phyloP scores from a whole-genome alignment of 208 protist genomes.

The Trypanosoma melophagium region DNA sequence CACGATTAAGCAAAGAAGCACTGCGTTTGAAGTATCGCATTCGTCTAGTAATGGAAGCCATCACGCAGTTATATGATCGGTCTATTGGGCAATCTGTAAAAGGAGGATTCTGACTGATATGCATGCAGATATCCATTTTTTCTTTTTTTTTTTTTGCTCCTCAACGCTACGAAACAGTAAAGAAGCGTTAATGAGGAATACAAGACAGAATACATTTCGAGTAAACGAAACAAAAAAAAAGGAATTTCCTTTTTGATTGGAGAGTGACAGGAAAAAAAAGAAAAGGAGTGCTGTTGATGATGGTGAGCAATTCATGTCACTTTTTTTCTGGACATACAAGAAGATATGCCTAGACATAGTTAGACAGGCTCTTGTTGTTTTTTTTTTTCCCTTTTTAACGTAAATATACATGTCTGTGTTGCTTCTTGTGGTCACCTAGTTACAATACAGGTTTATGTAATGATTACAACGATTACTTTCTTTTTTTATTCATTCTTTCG shows the following conservation, averaged over 20 bases:
- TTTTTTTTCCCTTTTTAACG: no score
- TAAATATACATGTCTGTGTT: no score
- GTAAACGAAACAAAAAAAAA: constrained; percentile 23
- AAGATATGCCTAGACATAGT: constrained; percentile 19
- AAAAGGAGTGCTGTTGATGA: neutral
- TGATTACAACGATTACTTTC: no score
- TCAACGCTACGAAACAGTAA: no score
- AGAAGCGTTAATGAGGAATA: no score
- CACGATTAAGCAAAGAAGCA: constrained; percentile 44
- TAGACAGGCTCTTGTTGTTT: no score
- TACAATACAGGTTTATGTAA: no score
- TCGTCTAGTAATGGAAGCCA: constrained; percentile 71
- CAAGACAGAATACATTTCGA: no score
- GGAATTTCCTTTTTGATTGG: constrained; percentile 3
- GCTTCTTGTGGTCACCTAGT: no score
- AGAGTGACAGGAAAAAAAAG: constrained; percentile 3
- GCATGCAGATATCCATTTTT: neutral
- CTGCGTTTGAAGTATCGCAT: constrained; percentile 81
- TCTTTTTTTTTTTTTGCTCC: neutral
- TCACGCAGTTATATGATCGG: constrained; percentile 50
- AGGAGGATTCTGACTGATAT: neutral
- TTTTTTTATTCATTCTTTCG: no score
- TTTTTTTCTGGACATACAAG: constrained; percentile 11
- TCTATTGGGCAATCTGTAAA: constrained; percentile 6
- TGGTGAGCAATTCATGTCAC: neutral